These are phyloP conservation scores for Dicorynia guianensis DNA, from an alignment of 306 rosid genomes.

Conservation along the genomic window DNA sequence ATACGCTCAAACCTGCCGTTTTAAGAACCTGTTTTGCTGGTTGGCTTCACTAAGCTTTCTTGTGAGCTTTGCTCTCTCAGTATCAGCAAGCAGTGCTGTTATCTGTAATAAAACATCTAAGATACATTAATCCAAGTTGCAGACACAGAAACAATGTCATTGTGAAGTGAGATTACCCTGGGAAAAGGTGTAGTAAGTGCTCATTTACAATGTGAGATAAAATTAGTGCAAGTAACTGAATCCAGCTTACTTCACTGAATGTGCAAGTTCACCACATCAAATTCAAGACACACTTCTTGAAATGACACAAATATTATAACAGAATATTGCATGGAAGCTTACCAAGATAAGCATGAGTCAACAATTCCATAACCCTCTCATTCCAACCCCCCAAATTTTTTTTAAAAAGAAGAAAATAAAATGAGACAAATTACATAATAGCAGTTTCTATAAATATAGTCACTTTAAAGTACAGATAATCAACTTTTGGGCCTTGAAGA, in stretches of 20 bases:
- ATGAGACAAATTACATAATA: background rate
- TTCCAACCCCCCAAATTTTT: background rate
- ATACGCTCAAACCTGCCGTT: constrained; percentile 76
- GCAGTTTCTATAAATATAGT: background rate
- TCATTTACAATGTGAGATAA: constrained; percentile 2
- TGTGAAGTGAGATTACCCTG: background rate
- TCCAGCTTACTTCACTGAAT: background rate
- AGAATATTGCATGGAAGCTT: background rate
- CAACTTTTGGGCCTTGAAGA: background rate
- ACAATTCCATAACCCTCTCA: background rate
- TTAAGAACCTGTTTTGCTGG: constrained; percentile 88
- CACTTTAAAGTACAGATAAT: background rate
- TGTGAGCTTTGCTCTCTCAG: constrained; percentile 67
- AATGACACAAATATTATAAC: background rate
- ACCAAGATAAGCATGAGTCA: background rate
- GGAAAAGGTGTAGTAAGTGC: constrained; percentile 1
- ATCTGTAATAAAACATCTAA: constrained; percentile 54
- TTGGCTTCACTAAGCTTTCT: constrained; percentile 94
- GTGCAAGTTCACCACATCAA: constrained; percentile 13
- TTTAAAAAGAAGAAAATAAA: background rate
- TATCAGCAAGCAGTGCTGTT: constrained; percentile 69
- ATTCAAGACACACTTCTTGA: background rate
- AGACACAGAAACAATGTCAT: background rate
- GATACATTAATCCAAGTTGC: constrained; percentile 31
- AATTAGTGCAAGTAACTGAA: constrained; percentile 17